Evolutionary conservation across 1,284 basidiomycete species (phyloP), one percentile per base, ranked within the genome.

Genomic region (Ceratorhiza oryzae-sativae): DNA sequence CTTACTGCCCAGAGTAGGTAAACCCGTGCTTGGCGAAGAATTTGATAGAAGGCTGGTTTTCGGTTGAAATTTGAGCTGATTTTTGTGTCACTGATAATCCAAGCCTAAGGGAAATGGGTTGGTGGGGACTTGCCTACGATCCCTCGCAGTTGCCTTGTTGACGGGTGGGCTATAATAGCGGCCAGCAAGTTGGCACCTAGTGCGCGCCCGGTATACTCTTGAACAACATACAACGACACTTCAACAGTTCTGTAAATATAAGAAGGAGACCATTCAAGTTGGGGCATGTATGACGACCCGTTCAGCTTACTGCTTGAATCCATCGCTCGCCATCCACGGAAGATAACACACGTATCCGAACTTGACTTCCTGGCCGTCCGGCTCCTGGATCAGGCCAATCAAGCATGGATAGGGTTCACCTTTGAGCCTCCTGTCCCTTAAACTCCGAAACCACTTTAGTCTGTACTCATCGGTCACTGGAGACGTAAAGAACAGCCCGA

Each of bases 301-400:
- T n/a, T 2, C 8, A n/a, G 42, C 56, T 41, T 13, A 59, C 56
- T 13, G 34, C 18, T 59, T 15, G 18, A 59, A 59, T 34, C 42
- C n/a, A 23, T 39, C 36, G 6, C 56, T 36, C 15, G 32, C 13
- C 12, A 59, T 23, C 56, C 56, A 59, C 9, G 56, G 56, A n/a
- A 59, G 36, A 10, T 59, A 59, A 36, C 56, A 59, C 39, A 59
- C 39, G 36, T 59, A 59, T 41, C 56, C 56, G 23, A 59, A 42
- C n/a, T 41, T 41, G 34, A n/a, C 18, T 20, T 59, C 56, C 25
- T 59, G 9, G 10, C 56, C 36, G 36, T 39, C 36, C 15, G 34
- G 12, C 3, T 34, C 56, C n/a, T 42, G 39, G 20, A 15, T 39
- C 12, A 59, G 12, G 12, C 56, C 56, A 27, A 59, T 34, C 36